phyloP scores from a whole-genome alignment of 805 yeast species.

The Candida golubevii region DNA sequence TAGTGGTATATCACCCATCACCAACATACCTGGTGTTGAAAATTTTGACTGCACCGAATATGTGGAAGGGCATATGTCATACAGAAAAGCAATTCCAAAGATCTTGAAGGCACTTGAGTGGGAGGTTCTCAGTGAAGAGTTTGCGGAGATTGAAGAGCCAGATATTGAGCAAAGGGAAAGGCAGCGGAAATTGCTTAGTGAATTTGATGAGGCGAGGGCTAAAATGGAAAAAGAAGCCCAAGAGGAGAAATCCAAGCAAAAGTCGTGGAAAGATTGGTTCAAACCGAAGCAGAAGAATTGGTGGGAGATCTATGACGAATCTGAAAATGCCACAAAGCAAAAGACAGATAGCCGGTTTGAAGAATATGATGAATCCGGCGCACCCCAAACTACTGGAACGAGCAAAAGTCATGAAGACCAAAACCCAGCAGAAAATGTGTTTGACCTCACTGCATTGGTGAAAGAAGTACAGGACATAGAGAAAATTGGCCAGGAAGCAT shows the following conservation, averaged over 20 bases:
- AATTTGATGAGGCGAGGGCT: constrained; percentile 80
- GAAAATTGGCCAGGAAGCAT: constrained; percentile 23
- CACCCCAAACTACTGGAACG: constrained; percentile 11
- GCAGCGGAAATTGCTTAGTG: constrained; percentile 75
- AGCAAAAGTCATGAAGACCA: constrained; percentile 4
- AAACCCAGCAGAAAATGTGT: constrained; percentile 22
- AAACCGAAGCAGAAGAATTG: constrained; percentile 48
- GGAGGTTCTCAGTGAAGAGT: constrained; percentile 84
- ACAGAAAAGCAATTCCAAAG: constrained; percentile 88
- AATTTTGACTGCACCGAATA: constrained; percentile 81
- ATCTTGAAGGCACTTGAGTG: constrained; percentile 65
- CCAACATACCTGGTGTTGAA: constrained; percentile 59
- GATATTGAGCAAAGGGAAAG: constrained; percentile 84
- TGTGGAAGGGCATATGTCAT: constrained; percentile 97
- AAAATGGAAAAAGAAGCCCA: constrained; percentile 47
- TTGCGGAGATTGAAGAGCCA: constrained; percentile 93
- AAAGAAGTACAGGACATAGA: constrained; percentile 45
- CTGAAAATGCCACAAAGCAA: constrained; percentile 11
- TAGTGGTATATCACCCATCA: constrained; percentile 81
- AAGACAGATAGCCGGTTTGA: constrained; percentile 7
- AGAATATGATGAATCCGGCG: constrained; percentile 13
- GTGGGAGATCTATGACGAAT: constrained; percentile 52
- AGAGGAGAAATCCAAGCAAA: constrained; percentile 27
- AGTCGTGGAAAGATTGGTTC: constrained; percentile 48
- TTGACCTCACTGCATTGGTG: constrained; percentile 43